A percentile compares a stretch with the other conserved stretches of the same genome.
Conservation (phyloP, 257 asterid species). For the Rehmannia glutinosa region DNA sequence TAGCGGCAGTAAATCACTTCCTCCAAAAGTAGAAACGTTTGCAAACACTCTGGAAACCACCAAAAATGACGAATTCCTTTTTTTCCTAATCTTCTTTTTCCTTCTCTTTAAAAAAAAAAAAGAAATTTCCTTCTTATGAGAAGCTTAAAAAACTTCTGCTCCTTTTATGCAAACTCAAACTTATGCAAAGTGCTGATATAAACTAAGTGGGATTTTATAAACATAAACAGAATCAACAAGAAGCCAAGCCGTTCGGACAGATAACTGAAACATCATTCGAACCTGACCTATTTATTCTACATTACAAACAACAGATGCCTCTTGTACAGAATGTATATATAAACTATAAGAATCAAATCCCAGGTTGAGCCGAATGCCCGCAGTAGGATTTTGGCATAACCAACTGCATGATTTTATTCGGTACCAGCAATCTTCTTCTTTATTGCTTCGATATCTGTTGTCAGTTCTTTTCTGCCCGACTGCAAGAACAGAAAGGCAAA, state of each 20-base stretch:
- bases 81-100: too few species aligned
- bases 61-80: too few species aligned
- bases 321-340: slow-evolving; percentile 6
- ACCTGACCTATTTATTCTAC: slow-evolving; percentile 14
- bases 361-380: background rate
- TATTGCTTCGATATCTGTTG: slow-evolving; percentile 65
- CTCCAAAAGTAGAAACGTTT: too few species aligned
- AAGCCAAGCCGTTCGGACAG: background rate
- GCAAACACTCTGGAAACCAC: too few species aligned
- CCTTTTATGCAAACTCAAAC: too few species aligned
- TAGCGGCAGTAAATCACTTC: too few species aligned
- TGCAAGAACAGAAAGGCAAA: slow-evolving; percentile 23
- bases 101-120: too few species aligned
- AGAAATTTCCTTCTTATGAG: too few species aligned
- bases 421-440: slow-evolving; percentile 94
- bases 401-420: slow-evolving; percentile 28
- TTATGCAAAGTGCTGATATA: background rate
- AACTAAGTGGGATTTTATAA: background rate
- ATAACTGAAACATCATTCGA: background rate
- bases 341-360: background rate
- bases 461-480: slow-evolving; percentile 91
- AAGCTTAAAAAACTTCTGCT: too few species aligned
- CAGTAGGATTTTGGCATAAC: background rate
- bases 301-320: slow-evolving; percentile 20
- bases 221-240: background rate